phyloP scores from a whole-genome alignment of 202 grass and related monocot genomes.

The Panicum virgatum region DNA sequence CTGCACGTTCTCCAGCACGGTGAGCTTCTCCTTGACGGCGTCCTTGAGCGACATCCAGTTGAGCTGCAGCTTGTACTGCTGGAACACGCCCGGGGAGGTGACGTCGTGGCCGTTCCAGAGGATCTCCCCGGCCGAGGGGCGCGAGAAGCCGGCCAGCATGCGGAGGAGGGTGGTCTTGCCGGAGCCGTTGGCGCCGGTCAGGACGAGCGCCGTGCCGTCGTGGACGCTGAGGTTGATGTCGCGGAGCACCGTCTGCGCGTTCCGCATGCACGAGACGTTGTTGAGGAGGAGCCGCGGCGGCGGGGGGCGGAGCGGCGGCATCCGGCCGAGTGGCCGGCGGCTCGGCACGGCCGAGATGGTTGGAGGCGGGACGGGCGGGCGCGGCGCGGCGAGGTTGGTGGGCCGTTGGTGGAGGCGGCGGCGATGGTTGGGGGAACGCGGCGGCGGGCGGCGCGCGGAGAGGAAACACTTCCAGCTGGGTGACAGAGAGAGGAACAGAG shows the following conservation, averaged over 20 bases:
- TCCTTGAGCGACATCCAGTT: constrained; percentile 94
- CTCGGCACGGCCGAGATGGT: no score
- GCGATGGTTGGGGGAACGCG: neutral
- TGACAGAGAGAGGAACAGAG: no score
- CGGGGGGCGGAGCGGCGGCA: constrained; percentile 60
- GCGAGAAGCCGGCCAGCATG: constrained; percentile 88
- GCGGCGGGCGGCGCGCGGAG: constrained; percentile 2
- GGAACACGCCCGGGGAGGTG: constrained; percentile 79
- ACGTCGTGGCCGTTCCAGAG: constrained; percentile 92
- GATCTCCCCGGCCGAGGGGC: constrained; percentile 80
- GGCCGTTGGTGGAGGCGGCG: neutral
- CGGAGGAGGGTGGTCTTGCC: constrained; percentile 91
- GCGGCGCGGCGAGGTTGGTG: neutral
- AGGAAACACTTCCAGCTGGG: neutral
- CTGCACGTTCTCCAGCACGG: constrained; percentile 91
- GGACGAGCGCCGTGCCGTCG: constrained; percentile 78
- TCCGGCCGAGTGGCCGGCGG: neutral
- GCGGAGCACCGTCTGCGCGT: constrained; percentile 84
- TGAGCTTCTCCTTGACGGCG: constrained; percentile 82
- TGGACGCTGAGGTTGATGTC: constrained; percentile 85
- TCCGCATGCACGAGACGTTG: constrained; percentile 93
- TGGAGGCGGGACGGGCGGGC: neutral
- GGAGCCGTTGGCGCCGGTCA: constrained; percentile 90
- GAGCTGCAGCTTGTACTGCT: constrained; percentile 95
- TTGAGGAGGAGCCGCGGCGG: constrained; percentile 73